These are phyloP conservation scores for Sphagnum contortum DNA, from an alignment of 225 moss, liverwort and hornwort species.

Conservation along the genomic window DNA sequence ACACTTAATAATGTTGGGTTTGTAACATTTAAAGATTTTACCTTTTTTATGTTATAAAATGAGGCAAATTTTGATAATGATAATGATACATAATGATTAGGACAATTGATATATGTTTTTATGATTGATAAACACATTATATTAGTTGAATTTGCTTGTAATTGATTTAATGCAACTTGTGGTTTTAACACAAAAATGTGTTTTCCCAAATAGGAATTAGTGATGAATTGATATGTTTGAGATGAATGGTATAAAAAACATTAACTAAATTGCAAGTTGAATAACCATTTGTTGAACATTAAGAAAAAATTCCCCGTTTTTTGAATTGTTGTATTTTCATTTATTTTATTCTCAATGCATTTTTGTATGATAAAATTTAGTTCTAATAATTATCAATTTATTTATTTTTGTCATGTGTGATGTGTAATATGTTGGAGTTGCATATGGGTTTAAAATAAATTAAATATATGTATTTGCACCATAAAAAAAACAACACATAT, in stretches of 20 bases:
- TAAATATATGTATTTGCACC: not conserved
- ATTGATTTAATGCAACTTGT: not conserved
- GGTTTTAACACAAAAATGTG: not conserved
- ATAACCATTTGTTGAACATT: not conserved
- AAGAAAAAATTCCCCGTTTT: not conserved
- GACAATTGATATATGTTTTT: not conserved
- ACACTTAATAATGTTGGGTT: not conserved
- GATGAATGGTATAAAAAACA: not conserved
- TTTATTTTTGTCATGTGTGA: conserved; percentile 1
- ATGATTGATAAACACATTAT: not conserved
- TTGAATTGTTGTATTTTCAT: not conserved
- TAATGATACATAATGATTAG: not conserved
- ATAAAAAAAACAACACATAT: too few species aligned
- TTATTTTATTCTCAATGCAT: not conserved
- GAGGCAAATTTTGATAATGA: not conserved
- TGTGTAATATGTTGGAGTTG: not conserved
- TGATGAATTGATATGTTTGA: not conserved
- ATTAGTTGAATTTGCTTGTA: not conserved
- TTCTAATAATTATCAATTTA: not conserved
- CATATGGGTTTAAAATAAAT: not conserved
- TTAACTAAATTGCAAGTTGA: not conserved
- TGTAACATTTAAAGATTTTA: not conserved
- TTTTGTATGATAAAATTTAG: not conserved
- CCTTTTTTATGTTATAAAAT: not conserved
- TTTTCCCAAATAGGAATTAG: not conserved